phyloP scores from a whole-genome alignment of 176 grass and related monocot species.

The Carex parvula region DNA sequence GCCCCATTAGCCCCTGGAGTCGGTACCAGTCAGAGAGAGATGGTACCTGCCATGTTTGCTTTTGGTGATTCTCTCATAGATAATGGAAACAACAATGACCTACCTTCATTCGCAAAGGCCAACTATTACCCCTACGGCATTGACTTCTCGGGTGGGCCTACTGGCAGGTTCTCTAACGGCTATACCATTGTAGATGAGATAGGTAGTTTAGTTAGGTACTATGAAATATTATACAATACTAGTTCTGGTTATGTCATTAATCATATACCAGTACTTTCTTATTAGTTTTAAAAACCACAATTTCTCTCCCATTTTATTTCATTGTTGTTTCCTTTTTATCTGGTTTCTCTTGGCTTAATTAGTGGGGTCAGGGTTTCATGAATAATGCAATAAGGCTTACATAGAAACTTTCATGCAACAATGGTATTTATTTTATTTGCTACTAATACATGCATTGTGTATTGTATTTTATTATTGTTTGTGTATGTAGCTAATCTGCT shows the following conservation, averaged over 20 bases:
- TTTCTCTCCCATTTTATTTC: background rate
- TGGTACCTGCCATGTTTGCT: constrained; percentile 84
- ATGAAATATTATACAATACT: constrained; percentile 16
- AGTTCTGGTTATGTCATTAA: background rate
- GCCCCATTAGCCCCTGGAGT: constrained; percentile 36
- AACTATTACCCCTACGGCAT: constrained; percentile 95
- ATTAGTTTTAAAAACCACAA: background rate
- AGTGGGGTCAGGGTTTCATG: background rate
- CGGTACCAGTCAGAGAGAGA: constrained; percentile 5
- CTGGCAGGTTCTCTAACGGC: constrained; percentile 93
- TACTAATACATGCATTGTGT: background rate
- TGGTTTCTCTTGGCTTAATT: background rate
- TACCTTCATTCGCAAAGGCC: constrained; percentile 72
- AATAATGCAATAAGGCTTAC: background rate
- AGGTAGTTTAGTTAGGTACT: background rate
- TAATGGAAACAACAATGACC: constrained; percentile 90
- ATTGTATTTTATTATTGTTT: background rate
- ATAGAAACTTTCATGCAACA: background rate
- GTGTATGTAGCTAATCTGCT: constrained; percentile 58
- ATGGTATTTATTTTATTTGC: background rate
- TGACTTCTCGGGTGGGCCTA: constrained; percentile 74
- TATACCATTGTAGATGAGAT: constrained; percentile 88
- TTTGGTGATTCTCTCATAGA: constrained; percentile 96
- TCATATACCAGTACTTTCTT: background rate
- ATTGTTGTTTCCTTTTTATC: background rate